phyloP scores from a whole-genome alignment of 768 basidiomycete genomes.

The Serpula lacrymans region DNA sequence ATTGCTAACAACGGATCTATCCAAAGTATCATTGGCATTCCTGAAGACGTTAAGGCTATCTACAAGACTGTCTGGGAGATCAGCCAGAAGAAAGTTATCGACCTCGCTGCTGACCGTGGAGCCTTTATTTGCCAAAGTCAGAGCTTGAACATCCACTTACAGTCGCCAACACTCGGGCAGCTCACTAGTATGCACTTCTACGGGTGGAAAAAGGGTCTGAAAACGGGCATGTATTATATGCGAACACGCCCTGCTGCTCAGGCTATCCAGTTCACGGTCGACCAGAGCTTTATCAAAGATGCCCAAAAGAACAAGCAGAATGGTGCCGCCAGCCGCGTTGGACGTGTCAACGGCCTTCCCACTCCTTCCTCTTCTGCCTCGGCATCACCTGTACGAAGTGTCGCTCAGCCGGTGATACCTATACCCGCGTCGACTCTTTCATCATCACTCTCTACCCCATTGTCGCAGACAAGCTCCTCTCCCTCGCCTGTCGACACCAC shows the following conservation, averaged over 20 bases:
- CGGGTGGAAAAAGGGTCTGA: slow-evolving; percentile 99
- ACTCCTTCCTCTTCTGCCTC: slow-evolving; percentile 20
- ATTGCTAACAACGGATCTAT: slow-evolving; percentile 92
- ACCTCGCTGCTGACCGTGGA: slow-evolving; percentile 97
- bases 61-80: slow-evolving; percentile 99
- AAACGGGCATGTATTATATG: slow-evolving; percentile 98
- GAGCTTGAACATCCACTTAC: slow-evolving; percentile 89
- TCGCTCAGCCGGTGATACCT: slow-evolving; percentile 12
- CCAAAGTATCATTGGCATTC: slow-evolving; percentile 85
- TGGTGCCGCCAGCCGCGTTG: slow-evolving; percentile 18
- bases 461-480: slow-evolving; percentile 8
- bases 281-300: slow-evolving; percentile 70
- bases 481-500: slow-evolving; percentile 4
- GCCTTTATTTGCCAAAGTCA: slow-evolving; percentile 98
- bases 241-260: slow-evolving; percentile 92
- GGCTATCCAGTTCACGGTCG: slow-evolving; percentile 97
- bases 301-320: slow-evolving; percentile 40
- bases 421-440: slow-evolving; percentile 31
- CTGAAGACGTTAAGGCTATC: slow-evolving; percentile 90
- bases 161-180: slow-evolving; percentile 86
- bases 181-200: slow-evolving; percentile 98
- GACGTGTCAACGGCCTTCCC: slow-evolving; percentile 14
- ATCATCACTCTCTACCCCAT: slow-evolving; percentile 17
- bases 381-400: slow-evolving; percentile 18
- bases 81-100: slow-evolving; percentile 96